Evolutionary conservation across 352 stramenopile genomes (phyloP), one percentile per base, ranked within the genome.

Genomic region (Globisporangium radiosum): DNA sequence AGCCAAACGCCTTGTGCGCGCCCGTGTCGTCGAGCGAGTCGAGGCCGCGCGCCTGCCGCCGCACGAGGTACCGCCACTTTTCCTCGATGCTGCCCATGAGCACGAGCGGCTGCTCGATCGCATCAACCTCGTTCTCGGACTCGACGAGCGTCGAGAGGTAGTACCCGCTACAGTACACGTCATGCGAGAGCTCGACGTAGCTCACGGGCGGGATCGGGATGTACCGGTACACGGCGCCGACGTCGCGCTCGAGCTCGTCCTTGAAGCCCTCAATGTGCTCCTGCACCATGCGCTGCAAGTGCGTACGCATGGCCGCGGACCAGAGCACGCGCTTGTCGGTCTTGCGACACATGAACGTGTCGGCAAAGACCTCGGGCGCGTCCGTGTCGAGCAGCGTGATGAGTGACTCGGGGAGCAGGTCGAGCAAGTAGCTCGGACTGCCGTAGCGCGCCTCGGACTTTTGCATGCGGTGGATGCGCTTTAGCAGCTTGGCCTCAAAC

Each of bases 51-150:
- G 67, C 60, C 62, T 90, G 77, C 15, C 75, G 75, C 10, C 75
- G 69, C 50, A 65, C 62, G 19, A 91, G 59, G 14, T 77, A 78
- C 19, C 71, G 66, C 83, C 83, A 92, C 56, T 90, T 90, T 19
- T 90, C 79, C 64, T 91, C 81, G 38, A 91, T 89, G 51, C 71
- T 86, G 39, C 72, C 72, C 81, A 92, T 91, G 43, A 91, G 40
- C 38, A 87, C 73, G 47, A 90, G 70, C 25, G 83, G 83, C 54
- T 92, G 73, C 50, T 92, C 83, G 36, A 92, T 83, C 13, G 76
- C 65, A 64, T 89, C 78, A 5, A 84, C 42, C 57, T 85, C 73
- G 0, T 68, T 61, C 45, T 81, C 71, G 4, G 69, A 75, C 53
- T 86, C 69, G 17, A 78, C 76, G 33, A 92, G 75, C 3, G 72